phyloP scores from a whole-genome alignment of 768 basidiomycete genomes.

The Suillus paluster region DNA sequence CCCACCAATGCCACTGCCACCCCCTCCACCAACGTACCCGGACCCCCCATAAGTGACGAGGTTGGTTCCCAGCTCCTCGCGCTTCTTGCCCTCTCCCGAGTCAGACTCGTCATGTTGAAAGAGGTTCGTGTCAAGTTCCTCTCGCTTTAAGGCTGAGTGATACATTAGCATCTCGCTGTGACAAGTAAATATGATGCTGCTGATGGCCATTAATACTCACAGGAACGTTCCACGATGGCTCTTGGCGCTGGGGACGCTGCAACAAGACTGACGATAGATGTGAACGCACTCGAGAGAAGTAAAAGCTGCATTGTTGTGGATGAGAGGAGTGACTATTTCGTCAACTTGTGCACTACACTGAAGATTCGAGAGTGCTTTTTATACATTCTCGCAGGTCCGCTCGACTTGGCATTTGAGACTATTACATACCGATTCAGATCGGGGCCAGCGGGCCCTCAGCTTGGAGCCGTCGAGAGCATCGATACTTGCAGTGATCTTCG shows the following conservation, averaged over 20 bases:
- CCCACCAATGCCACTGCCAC: too few species aligned
- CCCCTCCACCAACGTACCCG: too few species aligned
- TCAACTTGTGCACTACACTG: not conserved
- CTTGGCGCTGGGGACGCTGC: not conserved
- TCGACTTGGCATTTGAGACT: too few species aligned
- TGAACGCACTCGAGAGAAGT: not conserved
- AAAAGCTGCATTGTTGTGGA: slow-evolving; percentile 2
- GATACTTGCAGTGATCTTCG: too few species aligned
- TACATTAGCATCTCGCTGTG: not conserved
- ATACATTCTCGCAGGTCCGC: not conserved
- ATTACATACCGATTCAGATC: not conserved
- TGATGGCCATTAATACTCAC: not conserved
- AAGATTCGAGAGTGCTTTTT: not conserved
- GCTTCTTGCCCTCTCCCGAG: not conserved
- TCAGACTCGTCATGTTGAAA: not conserved
- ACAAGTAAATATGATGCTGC: not conserved
- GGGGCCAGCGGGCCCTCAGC: not conserved
- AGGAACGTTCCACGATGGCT: not conserved
- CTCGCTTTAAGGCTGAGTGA: not conserved
- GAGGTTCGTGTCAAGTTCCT: not conserved
- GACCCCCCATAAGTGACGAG: too few species aligned
- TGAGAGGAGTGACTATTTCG: not conserved
- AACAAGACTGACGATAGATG: too few species aligned
- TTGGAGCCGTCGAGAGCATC: not conserved
- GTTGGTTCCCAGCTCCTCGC: not conserved